Evolutionary conservation across 441 rosid genomes (phyloP), one percentile per base, ranked within the genome.

Genomic region (Gossypium gossypioides): DNA sequence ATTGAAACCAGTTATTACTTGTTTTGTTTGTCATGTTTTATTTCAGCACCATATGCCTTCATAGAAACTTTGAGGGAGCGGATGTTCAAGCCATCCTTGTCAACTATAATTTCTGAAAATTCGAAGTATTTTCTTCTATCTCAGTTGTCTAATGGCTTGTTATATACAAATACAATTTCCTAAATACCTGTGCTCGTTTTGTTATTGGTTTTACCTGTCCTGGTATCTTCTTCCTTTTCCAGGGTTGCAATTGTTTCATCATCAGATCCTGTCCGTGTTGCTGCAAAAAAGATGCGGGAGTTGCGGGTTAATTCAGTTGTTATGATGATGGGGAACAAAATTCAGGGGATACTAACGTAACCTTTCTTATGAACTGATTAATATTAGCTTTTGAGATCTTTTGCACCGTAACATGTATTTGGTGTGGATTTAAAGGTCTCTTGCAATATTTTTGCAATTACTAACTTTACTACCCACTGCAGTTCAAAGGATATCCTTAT

Each of bases 401-500:
- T 74, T 64, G 27, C 59, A 37, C 8, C 24, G 48, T 58, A 32
- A 40, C 37, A 18, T 62, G 32, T 34, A 50, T 55, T 50, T 10
- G 34, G 18, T 68, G n/a, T 10, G 34, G 69, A 65, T 19, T 25
- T 67, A 42, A 48, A 67, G 44, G 15, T 8, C 71, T 50, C 58
- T 25, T 48, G 25, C 37, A 29, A 67, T 50, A 15, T 48, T 15
- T 48, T 40, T 64, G 69, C 52, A n/a, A 51, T 27, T 68, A 16
- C 25, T 50, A 25, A 12, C 24, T 50, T 50, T 50, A 3, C 72
- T 76, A 32, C 46, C n/a, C 52, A 37, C 54, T 81, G 83, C 86
- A 90, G 96, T 73, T 94, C 99, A 10, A 94, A 90, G 77, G 99
- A 94, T 84, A 89, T 94, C 74, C 92, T 94, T 8, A 89, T 92